These are phyloP conservation scores for Ziziphus jujuba DNA, from an alignment of 306 rosid species.

Conservation along the genomic window DNA sequence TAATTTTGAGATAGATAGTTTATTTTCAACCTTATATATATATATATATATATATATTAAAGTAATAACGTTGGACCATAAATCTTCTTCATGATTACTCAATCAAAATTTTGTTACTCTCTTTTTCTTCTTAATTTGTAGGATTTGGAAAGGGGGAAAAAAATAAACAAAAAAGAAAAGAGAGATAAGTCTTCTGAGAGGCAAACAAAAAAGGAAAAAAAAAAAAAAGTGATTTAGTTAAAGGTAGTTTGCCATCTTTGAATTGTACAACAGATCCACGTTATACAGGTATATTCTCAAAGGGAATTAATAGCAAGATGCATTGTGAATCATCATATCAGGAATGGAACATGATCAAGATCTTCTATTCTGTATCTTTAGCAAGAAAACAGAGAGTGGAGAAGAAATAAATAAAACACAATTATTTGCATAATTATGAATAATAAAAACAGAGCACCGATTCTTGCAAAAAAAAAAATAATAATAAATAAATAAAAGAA, in stretches of 20 bases:
- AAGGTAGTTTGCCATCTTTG: not conserved
- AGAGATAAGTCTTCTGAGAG: too few relatives aligned
- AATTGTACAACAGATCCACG: not conserved
- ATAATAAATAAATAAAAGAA: too few relatives aligned
- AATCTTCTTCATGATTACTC: not conserved
- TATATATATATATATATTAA: too few relatives aligned
- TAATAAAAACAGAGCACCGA: not conserved
- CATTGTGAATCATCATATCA: conserved; percentile 1
- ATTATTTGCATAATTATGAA: not conserved
- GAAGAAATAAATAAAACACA: not conserved
- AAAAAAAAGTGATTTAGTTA: not conserved
- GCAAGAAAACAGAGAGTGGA: conserved; percentile 6
- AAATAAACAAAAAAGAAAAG: not conserved
- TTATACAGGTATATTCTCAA: not conserved
- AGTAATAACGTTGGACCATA: too few relatives aligned
- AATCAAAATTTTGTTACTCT: conserved; percentile 1
- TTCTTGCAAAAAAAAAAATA: not conserved
- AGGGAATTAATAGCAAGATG: not conserved
- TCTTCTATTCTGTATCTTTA: conserved; percentile 12
- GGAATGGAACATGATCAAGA: not conserved
- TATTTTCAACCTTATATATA: too few relatives aligned
- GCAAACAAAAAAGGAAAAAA: not conserved
- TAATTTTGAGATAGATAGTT: too few relatives aligned
- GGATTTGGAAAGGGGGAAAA: not conserved
- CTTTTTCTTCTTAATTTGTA: not conserved